These are phyloP conservation scores for Corchorus olitorius DNA, from an alignment of 345 rosid genomes.

Conservation along the genomic window DNA sequence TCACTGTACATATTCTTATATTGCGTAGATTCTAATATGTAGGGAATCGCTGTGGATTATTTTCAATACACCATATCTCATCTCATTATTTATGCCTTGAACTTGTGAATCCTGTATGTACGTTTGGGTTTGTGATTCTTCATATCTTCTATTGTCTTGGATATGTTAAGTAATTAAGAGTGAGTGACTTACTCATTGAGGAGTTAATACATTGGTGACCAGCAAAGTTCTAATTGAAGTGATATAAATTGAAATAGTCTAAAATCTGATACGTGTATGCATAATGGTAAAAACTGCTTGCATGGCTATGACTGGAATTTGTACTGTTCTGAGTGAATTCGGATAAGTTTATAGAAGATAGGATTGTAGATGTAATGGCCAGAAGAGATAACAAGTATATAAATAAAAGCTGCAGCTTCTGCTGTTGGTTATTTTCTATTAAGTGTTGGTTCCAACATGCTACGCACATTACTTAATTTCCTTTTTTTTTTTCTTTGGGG, in stretches of 20 bases:
- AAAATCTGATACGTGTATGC: not conserved
- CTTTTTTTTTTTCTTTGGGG: not conserved
- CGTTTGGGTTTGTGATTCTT: not conserved
- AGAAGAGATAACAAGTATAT: not conserved
- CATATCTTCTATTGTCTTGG: not conserved
- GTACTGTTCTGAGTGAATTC: not conserved
- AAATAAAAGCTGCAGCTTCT: not conserved
- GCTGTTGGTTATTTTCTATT: not conserved
- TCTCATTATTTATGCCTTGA: not conserved
- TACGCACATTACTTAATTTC: not conserved
- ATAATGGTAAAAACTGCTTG: not conserved
- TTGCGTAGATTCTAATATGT: not conserved
- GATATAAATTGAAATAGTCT: not conserved
- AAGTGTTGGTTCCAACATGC: not conserved
- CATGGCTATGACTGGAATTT: not conserved
- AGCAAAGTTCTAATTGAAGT: not conserved
- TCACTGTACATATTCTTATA: not conserved
- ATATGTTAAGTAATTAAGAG: not conserved
- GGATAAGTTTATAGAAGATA: not conserved
- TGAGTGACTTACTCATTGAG: not conserved
- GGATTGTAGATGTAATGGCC: not conserved
- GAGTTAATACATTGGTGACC: not conserved
- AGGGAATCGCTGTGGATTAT: not conserved
- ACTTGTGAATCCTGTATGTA: not conserved
- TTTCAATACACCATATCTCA: not conserved